Base-by-base conservation (phyloP, 192 early-diverging fungal genomes). In the Linderina pennispora region DNA sequence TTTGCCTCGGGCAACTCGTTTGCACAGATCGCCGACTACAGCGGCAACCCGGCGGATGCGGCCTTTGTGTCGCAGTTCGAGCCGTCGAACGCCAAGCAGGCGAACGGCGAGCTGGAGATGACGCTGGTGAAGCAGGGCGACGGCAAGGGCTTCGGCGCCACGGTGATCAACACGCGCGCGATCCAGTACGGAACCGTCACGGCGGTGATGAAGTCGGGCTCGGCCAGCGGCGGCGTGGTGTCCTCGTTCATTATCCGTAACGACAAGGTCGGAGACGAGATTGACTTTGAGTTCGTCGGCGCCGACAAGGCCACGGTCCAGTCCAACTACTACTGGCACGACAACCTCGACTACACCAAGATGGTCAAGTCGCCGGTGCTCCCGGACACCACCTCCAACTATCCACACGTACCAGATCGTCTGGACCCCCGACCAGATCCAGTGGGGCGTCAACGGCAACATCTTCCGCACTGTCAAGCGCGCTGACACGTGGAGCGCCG, bases 231-330 rank as follows among this genome's bases (percentile, higher is more conserved):
- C 16, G 79, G 79, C 15, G 79, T 79, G 13, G 77, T 83, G 19
- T 75, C 77, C 28, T 74, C 78, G 15, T 76, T 80, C 40, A 78
- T 83, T 44, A 69, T 69, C 56, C 70, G 67, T 31, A 76, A 77
- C 60, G 61, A 63, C 14, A 26, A 58, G 15, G 21, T 64, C 11
- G 76, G 76, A 15, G 78, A 82, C 34, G 80, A 82, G 57, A 77
- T 82, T 24, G 78, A 80, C 50, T 82, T 75, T 52, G 80, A 82
- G 66, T 65, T 68, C 47, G 78, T 82, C 24, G 80, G 80, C 4
- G 50, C 56, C 10, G 53, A 77, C 49, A 65, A 66, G 26, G 40
- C 48, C 17, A 65, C 69, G 25, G 78, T 74, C 21, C 74, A 82
- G 55, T 62, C 76, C 37, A 82, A 80, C 62, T 82, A 63, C 53